Percentiles rank a stretch among this genome's conserved stretches.
These are phyloP conservation scores for Ceratocystis smalleyi DNA, from an alignment of 2,329 filamentous ascomycete genomes.

Conservation along the genomic window DNA sequence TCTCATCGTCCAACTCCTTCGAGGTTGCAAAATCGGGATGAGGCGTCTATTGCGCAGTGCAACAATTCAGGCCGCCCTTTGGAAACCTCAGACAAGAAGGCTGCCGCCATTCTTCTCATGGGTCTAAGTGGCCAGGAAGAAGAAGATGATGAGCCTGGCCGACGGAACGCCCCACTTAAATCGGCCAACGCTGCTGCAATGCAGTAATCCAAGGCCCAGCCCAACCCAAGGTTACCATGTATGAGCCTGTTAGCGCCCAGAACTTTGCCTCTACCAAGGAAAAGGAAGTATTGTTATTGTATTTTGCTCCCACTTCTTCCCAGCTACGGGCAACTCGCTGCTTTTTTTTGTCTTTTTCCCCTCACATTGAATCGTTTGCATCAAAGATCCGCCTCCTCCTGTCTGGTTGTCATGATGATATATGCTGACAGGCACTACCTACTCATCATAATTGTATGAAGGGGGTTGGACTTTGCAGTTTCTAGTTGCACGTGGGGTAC, in stretches of 20 bases:
- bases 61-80: not conserved
- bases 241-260: not conserved
- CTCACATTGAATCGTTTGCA: not conserved
- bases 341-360: constrained; percentile 3
- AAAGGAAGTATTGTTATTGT: not conserved
- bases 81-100: constrained; percentile 26
- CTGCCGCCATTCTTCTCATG: constrained; percentile 33
- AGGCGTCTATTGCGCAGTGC: not conserved
- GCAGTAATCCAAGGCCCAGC: constrained; percentile 27
- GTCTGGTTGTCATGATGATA: too few species aligned
- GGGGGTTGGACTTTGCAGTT: not conserved
- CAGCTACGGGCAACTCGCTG: not conserved
- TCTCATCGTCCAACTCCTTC: not conserved
- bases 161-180: constrained; percentile 7
- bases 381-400: too few species aligned
- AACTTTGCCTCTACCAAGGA: not conserved
- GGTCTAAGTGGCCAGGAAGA: constrained; percentile 31
- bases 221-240: too few species aligned
- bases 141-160: constrained; percentile 17
- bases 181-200: constrained; percentile 16
- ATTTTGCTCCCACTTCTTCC: not conserved
- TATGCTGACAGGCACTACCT: not conserved
- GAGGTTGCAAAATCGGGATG: not conserved
- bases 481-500: not conserved
- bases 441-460: not conserved